Base-by-base conservation (phyloP, 371 early-diverging fungal genomes). In the Rhizopus delemar region DNA sequence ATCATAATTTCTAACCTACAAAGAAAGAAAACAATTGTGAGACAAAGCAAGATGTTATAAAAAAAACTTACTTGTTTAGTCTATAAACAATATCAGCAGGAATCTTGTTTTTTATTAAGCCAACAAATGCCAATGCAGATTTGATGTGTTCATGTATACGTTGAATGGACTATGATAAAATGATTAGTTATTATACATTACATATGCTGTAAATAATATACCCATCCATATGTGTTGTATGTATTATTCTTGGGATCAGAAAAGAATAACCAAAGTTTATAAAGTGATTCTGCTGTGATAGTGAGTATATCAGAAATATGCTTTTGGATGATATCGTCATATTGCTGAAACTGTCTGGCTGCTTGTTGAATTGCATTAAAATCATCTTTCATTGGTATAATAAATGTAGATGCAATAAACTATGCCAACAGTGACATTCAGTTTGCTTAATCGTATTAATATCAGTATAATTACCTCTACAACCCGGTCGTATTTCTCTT, bases 41-140 rank as follows among this genome's bases (percentile, higher is more conserved):
- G 22, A 22, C 22, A 22, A 22, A 22, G 22, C 22, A 22, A 22
- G 22, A 53, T 22, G 22, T 22, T 22, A 2, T 22, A 22, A 22
- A 22, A 22, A 22, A 22, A 22, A 11, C 46, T 46, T 53, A 75
- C 15, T 86, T 81, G 59, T 85, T 90, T 49, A 93, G 75, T 59
- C 72, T 75, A 12, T 86, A 85, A 65, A 86, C 85, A 3, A 84
- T 83, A 50, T 90, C 90, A 2, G 82, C 73, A 5, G 89, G 87
- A 74, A 92, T 86, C 15, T 88, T 70, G 74, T 88, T 88, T 75
- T 88, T 88, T 56, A 91, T 77, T 66, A 82, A 78, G 5, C 91
- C 90, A 2, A 87, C 86, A 80, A 89, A 90, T 61, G 87, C 76
- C 71, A 86, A 78, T 38, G 90, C 51, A 6, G 83, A 77, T 32